Evolutionary conservation across 805 yeast genomes (phyloP), one percentile per base, ranked within the genome.

Genomic region (Pichia thaimueangensis): DNA sequence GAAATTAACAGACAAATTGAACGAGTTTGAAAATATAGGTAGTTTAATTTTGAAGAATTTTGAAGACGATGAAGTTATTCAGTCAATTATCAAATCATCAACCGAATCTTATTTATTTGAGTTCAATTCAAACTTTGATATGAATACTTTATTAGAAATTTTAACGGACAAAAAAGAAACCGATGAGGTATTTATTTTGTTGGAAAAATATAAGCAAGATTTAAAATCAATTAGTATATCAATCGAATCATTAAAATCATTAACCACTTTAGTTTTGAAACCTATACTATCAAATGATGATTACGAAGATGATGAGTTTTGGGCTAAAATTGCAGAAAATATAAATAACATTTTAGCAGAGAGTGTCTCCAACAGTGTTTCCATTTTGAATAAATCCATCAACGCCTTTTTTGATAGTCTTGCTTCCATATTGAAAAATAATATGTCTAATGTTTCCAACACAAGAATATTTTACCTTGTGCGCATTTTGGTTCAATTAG

Each of bases 231-330:
- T 47, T 49, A 30, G 50, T n/a, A 12, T 39, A 3, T 52, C 65
- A 2, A 35, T 60, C 6, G 53, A 45, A 16, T 45, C 50, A 4
- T 30, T 63, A 7, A 42, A 48, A 3, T 46, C 44, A 8, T 43
- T 59, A 17, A 45, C 58, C 3, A 31, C 28, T 2, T 42, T 48
- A 3, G 34, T 64, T 29, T 38, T 38, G 2, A 61, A 58, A 36
- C 68, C 65, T 19, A 47, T 60, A 2, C 42, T 64, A 30, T 58
- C 67, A n/a, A 54, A 63, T 34, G 69, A 64, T 47, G 68, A 63
- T 39, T 45, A 48, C 28, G 68, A 63, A 33, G 53, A 63, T 44
- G 60, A 58, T 17, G 52, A 44, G 15, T 60, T 58, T 37, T 64
- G 69, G 69, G 15, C 30, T 4, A 7, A 16, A 0, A 31, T 47